Percentiles rank a stretch among this genome's conserved stretches.
Evolutionary conservation across 176 grass and related monocot genomes (phyloP).

Genomic region (Poa annua): DNA sequence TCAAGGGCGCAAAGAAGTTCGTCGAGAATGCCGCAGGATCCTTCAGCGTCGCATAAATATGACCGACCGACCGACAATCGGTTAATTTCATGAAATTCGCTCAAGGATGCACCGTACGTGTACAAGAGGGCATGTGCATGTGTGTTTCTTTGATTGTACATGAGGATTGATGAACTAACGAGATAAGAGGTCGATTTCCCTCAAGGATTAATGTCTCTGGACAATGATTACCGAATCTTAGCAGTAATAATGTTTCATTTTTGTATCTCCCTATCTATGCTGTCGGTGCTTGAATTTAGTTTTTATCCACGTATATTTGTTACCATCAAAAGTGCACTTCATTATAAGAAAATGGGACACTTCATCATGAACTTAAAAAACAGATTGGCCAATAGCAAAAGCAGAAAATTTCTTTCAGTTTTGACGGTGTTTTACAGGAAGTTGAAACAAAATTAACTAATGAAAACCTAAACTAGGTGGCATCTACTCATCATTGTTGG

Average conservation of each 20-base stretch:
- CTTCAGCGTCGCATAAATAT: constrained; percentile 71
- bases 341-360: too few relatives aligned
- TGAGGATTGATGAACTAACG: constrained; percentile 43
- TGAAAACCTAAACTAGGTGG: too few relatives aligned
- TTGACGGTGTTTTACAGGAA: too few relatives aligned
- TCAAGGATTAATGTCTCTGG: constrained; percentile 27
- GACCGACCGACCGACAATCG: neutral
- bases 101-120: constrained; percentile 29
- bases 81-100: neutral
- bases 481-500: too few relatives aligned
- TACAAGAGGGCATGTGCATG: constrained; percentile 30
- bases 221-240: constrained; percentile 26
- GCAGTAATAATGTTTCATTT: constrained; percentile 26
- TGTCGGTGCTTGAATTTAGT: too few relatives aligned
- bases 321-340: too few relatives aligned
- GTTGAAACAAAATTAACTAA: too few relatives aligned
- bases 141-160: constrained; percentile 75
- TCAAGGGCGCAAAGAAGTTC: constrained; percentile 90
- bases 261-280: neutral
- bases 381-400: too few relatives aligned
- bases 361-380: too few relatives aligned
- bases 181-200: constrained; percentile 32
- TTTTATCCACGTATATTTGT: too few relatives aligned
- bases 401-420: too few relatives aligned
- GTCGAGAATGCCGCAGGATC: constrained; percentile 73